Evolutionary conservation across 139 green algal species (phyloP).

Genomic region (Tetraselmis striata): DNA sequence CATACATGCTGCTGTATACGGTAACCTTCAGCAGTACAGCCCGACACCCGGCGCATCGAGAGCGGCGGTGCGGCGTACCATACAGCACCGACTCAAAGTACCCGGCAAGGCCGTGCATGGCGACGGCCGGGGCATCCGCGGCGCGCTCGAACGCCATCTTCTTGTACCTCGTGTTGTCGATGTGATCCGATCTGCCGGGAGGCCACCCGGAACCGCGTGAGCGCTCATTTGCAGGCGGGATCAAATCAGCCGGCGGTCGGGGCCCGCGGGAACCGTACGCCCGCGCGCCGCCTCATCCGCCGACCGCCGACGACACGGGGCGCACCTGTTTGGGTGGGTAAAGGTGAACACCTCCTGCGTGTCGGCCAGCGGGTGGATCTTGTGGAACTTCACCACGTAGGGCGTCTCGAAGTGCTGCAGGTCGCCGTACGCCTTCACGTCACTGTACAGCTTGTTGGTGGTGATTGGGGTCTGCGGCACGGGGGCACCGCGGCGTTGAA

Average conservation of each 20-base stretch:
- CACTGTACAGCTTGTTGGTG: conserved; percentile 75
- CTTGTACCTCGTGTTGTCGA: conserved; percentile 36
- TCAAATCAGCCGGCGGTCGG: too few relatives aligned
- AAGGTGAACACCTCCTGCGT: conserved; percentile 84
- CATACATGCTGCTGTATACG: too few relatives aligned
- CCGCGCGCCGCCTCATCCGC: conserved; percentile 50
- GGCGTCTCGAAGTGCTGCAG: conserved; percentile 88
- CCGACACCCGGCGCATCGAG: too few relatives aligned
- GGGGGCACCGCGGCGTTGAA: too few relatives aligned
- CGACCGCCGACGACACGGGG: neutral
- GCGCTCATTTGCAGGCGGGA: too few relatives aligned
- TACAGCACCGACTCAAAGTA: conserved; percentile 96
- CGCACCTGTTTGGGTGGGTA: conserved; percentile 65
- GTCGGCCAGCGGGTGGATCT: conserved; percentile 29
- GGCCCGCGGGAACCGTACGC: too few relatives aligned
- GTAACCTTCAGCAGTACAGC: too few relatives aligned
- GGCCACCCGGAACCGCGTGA: too few relatives aligned
- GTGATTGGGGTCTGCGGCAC: conserved; percentile 73
- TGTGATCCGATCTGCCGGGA: neutral
- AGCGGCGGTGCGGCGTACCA: too few relatives aligned
- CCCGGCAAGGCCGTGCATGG: conserved; percentile 87
- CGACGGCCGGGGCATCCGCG: conserved; percentile 21
- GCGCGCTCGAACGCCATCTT: conserved; percentile 51
- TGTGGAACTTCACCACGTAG: conserved; percentile 91
- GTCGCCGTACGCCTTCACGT: conserved; percentile 63